Percentiles rank a stretch among this genome's conserved stretches.
These are phyloP conservation scores for Colletotrichum plurivorum DNA, from an alignment of 2,329 filamentous ascomycete species.

Conservation along the genomic window DNA sequence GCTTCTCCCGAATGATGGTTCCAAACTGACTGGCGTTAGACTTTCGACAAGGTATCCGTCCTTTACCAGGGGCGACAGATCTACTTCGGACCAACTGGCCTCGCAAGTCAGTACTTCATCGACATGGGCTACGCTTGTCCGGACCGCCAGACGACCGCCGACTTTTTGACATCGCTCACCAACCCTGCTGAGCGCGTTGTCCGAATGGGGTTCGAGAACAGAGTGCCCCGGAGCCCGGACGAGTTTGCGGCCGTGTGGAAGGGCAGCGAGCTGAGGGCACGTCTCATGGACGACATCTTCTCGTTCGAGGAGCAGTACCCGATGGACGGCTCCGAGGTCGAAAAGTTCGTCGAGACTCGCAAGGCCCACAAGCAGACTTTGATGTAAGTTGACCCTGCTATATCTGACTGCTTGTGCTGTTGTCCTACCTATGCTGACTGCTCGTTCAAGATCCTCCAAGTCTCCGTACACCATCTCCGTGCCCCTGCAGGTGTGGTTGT, in stretches of 20 bases:
- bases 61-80: constrained; percentile 78
- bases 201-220: constrained; percentile 51
- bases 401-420: accelerated
- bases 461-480: constrained; percentile 75
- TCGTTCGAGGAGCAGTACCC: constrained; percentile 31
- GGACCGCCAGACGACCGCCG: constrained; percentile 73
- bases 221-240: constrained; percentile 53
- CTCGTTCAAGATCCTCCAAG: background rate
- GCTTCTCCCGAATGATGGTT: constrained; percentile 68
- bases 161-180: constrained; percentile 75
- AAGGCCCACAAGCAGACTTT: constrained; percentile 64
- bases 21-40: constrained; percentile 66
- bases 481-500: constrained; percentile 69
- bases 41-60: constrained; percentile 77
- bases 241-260: constrained; percentile 56
- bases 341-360: constrained; percentile 22
- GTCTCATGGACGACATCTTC: constrained; percentile 18
- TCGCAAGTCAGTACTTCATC: constrained; percentile 46
- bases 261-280: constrained; percentile 31
- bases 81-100: constrained; percentile 51
- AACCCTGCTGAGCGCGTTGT: constrained; percentile 52
- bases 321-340: constrained; percentile 16
- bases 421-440: background rate
- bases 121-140: constrained; percentile 70
- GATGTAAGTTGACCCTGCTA: constrained; percentile 47